phyloP scores from a whole-genome alignment of 192 early-diverging fungal genomes.

The Podila minutissima region DNA sequence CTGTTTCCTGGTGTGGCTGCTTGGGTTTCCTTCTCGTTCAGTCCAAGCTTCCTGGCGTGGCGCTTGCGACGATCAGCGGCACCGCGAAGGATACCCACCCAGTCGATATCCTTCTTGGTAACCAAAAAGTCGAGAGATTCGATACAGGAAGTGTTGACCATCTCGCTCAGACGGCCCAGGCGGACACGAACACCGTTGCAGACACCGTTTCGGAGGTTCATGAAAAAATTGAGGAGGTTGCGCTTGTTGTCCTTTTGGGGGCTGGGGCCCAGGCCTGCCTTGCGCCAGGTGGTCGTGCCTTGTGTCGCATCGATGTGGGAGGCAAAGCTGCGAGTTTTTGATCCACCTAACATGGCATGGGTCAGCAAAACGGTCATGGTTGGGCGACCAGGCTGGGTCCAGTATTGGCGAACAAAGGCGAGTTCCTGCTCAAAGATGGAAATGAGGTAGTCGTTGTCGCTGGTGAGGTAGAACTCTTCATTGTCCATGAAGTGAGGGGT shows the following conservation, averaged over 20 bases:
- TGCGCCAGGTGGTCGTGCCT: conserved; percentile 6
- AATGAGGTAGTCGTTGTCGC: conserved; percentile 82
- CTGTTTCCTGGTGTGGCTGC: conserved; percentile 54
- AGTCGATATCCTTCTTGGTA: conserved; percentile 58
- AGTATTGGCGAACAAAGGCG: conserved; percentile 74
- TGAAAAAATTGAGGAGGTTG: conserved; percentile 85
- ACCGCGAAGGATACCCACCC: conserved; percentile 55
- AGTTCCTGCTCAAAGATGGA: conserved; percentile 78
- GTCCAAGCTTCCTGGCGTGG: conserved; percentile 50
- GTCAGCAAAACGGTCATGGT: conserved; percentile 82
- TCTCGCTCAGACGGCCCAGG: conserved; percentile 72
- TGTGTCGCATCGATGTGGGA: conserved; percentile 28
- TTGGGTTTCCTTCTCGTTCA: conserved; percentile 59
- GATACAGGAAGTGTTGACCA: conserved; percentile 78
- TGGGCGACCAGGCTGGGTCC: conserved; percentile 75
- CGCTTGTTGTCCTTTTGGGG: conserved; percentile 48
- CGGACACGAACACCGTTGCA: conserved; percentile 77
- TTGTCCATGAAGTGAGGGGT: conserved; percentile 88
- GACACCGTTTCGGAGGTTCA: conserved; percentile 73
- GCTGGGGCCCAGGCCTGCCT: conserved; percentile 8
- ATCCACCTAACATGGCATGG: conserved; percentile 74
- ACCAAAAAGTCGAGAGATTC: conserved; percentile 84
- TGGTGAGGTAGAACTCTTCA: conserved; percentile 83
- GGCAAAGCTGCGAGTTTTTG: conserved; percentile 22
- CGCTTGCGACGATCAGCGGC: conserved; percentile 43